Conservation (phyloP, 805 yeast genomes). For the Hemisphaericaspora nanyangensis region DNA sequence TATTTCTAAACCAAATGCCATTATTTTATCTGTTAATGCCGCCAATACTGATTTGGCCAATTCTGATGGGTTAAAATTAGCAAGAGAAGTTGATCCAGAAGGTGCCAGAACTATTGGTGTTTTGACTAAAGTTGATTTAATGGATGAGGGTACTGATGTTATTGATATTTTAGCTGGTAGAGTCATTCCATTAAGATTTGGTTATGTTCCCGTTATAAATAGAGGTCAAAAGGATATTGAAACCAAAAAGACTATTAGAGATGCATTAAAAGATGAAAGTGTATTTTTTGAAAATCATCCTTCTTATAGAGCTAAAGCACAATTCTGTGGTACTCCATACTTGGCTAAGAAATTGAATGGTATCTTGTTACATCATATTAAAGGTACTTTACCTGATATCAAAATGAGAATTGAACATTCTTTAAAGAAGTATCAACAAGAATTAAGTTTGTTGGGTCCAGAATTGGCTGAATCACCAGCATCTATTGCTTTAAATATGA, state of each 20-base stretch:
- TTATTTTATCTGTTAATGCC: conserved; percentile 89
- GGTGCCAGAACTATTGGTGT: conserved; percentile 97
- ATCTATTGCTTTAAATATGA: conserved; percentile 83
- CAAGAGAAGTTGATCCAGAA: conserved; percentile 97
- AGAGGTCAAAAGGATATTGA: conserved; percentile 98
- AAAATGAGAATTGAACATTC: conserved; percentile 85
- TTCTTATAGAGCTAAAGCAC: conserved; percentile 87
- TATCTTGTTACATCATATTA: conserved; percentile 83
- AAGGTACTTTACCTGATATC: conserved; percentile 71
- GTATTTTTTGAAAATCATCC: conserved; percentile 84
- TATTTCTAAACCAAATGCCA: conserved; percentile 93
- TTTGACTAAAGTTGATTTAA: conserved; percentile 89
- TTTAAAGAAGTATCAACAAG: conserved; percentile 77
- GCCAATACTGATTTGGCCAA: conserved; percentile 97
- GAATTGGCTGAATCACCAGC: conserved; percentile 87
- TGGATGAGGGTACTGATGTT: conserved; percentile 98
- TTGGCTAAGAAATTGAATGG: conserved; percentile 88
- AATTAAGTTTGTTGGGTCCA: conserved; percentile 76
- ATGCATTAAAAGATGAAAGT: conserved; percentile 79
- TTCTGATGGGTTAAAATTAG: conserved; percentile 92
- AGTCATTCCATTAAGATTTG: conserved; percentile 90
- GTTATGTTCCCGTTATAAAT: conserved; percentile 95
- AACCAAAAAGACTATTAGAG: conserved; percentile 77
- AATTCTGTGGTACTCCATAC: conserved; percentile 97
- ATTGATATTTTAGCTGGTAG: conserved; percentile 93